phyloP scores from a whole-genome alignment of 164 flowering plant genomes.

The Santalum album region DNA sequence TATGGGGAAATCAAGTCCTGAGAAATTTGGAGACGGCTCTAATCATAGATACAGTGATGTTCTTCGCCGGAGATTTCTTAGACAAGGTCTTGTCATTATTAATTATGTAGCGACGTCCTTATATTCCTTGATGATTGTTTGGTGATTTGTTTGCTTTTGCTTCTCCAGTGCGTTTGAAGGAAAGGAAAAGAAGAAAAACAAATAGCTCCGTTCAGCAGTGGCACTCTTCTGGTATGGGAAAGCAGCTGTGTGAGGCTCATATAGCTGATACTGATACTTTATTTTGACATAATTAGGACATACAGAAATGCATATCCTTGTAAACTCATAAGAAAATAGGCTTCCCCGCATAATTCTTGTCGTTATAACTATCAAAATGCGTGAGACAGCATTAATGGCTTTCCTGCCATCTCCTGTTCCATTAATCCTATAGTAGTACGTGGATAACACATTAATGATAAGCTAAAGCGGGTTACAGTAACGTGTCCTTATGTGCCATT shows the following conservation, averaged over 20 bases:
- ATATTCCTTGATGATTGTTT: neutral
- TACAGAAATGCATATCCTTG: neutral
- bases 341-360: neutral
- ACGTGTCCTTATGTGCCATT: too few relatives aligned
- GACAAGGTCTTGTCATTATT: conserved; percentile 65
- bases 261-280: neutral
- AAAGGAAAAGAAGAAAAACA: conserved; percentile 36
- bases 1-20: conserved; percentile 41
- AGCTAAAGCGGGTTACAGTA: too few relatives aligned
- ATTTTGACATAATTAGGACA: too few relatives aligned
- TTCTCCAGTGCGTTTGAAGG: conserved; percentile 56
- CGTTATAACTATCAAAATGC: neutral
- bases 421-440: too few relatives aligned
- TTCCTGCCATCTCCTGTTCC: too few relatives aligned
- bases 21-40: conserved; percentile 15
- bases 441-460: too few relatives aligned
- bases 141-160: neutral
- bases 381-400: too few relatives aligned
- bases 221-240: conserved; percentile 22
- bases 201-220: conserved; percentile 16
- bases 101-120: neutral
- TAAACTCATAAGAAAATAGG: neutral
- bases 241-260: neutral
- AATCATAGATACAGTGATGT: conserved; percentile 43
- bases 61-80: conserved; percentile 73